Base-by-base conservation (phyloP, 257 asterid genomes). In the Lithospermum erythrorhizon region DNA sequence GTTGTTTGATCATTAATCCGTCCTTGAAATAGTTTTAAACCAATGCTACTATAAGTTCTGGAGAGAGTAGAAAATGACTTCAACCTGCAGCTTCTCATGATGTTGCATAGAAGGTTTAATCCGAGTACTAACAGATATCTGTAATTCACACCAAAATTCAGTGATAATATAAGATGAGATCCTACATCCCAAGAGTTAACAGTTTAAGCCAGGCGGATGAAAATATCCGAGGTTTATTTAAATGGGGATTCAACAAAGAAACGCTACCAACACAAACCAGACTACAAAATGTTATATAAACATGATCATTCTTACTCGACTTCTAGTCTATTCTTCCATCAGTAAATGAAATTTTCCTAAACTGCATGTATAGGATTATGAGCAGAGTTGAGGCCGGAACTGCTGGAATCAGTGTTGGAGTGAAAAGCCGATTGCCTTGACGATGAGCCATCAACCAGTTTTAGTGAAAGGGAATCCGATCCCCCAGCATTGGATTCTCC, bases 351-450 rank as follows among this genome's bases (percentile, higher is more conserved):
- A 37, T 57, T 35, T 57, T 55, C 24, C 71, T 75, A 90, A 59
- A 87, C 70, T 15, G 90, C 96, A 72, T 82, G 96, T 73, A 90
- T 90, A 23, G 90, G 93, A 65, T 67, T 87, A 70, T 78, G 89
- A 82, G 80, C 81, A 25, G 95, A 75, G 69, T 74, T 79, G 65
- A 86, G 77, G 73, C 79, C 81, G 11, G 95, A 73, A 72, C 70
- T 67, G 29, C 83, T 78, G 10, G 95, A 70, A 55, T 82, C 61
- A 1, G 90, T 81, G 67, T 83, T 93, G 21, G 99, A 90, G 67
- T 93, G 97, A 72, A 93, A 89, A 49, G 99, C 99, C 0, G 99
- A 93, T 16, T 94, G 97, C 81, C 97, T 82, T 0, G 84, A 59
- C 0, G 18, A 14, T 41, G 96, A 81, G 55, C 98, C 97, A 45